Evolutionary conservation across 805 yeast genomes (phyloP).

Genomic region (Metschnikowia cerradonensis): DNA sequence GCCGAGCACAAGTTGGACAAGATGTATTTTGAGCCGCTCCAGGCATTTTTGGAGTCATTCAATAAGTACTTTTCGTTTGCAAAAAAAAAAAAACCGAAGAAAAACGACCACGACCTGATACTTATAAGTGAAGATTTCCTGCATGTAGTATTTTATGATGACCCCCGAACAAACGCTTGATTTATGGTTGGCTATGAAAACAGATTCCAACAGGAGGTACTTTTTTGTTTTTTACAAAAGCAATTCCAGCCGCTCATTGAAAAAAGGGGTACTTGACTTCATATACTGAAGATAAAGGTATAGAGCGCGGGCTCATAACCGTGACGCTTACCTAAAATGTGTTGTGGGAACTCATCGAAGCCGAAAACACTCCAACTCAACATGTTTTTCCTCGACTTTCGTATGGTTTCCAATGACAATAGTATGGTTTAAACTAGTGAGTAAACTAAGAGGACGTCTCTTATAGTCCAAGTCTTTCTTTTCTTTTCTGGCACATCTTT

Average conservation of each 20-base stretch:
- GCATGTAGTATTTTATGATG: constrained; percentile 37
- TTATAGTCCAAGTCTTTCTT: too few relatives aligned
- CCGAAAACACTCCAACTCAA: constrained; percentile 13
- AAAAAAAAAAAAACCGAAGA: not conserved
- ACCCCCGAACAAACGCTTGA: constrained; percentile 49
- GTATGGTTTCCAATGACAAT: too few relatives aligned
- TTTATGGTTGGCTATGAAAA: constrained; percentile 62
- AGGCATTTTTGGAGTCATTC: constrained; percentile 43
- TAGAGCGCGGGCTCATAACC: constrained; percentile 53
- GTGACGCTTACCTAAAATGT: constrained; percentile 64
- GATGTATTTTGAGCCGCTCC: constrained; percentile 54
- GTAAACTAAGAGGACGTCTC: too few relatives aligned
- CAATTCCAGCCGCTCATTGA: constrained; percentile 46
- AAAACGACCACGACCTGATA: not conserved
- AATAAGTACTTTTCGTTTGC: constrained; percentile 29
- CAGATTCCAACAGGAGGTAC: constrained; percentile 45
- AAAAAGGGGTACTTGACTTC: constrained; percentile 47
- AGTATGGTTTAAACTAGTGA: too few relatives aligned
- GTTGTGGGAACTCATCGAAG: constrained; percentile 40
- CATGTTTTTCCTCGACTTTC: constrained; percentile 47
- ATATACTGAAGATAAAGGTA: constrained; percentile 34
- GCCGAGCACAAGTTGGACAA: constrained; percentile 43
- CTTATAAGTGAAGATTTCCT: constrained; percentile 9
- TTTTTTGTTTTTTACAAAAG: constrained; percentile 45
- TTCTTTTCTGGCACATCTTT: too few relatives aligned